Conservation (phyloP, 2,329 filamentous ascomycete genomes). For the Claviceps sp. region DNA sequence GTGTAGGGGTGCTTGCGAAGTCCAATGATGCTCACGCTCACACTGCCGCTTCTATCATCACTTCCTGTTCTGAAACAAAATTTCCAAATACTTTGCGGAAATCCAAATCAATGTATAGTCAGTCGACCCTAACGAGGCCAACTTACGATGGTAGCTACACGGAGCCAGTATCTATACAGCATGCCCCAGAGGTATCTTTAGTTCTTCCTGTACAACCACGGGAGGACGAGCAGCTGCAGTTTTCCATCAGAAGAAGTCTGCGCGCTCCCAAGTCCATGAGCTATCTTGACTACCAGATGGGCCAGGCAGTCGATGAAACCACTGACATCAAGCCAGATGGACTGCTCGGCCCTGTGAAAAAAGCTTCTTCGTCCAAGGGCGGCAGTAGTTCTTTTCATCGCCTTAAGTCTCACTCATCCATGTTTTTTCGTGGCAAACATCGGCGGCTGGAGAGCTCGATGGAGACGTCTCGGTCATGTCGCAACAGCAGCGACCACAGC, state of each 20-base stretch:
- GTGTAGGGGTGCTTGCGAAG: background rate
- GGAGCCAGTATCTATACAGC: constrained; percentile 4
- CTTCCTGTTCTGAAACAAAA: constrained; percentile 22
- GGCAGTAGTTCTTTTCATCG: constrained; percentile 15
- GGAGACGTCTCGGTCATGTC: constrained; percentile 35
- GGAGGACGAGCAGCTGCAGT: constrained; percentile 16
- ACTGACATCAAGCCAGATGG: constrained; percentile 8
- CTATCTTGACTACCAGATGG: constrained; percentile 22
- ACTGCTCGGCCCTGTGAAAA: constrained; percentile 22
- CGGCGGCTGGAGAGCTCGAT: constrained; percentile 19
- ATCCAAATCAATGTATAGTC: constrained; percentile 40
- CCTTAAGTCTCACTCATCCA: constrained; percentile 28
- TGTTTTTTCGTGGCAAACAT: constrained; percentile 27
- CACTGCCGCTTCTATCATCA: background rate
- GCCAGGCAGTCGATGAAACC: background rate
- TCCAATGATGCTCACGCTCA: background rate
- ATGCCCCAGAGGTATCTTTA: constrained; percentile 3
- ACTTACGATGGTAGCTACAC: constrained; percentile 1
- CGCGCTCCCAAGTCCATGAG: constrained; percentile 42
- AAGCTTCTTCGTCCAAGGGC: constrained; percentile 20
- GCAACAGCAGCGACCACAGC: constrained; percentile 29
- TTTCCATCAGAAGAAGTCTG: constrained; percentile 12
- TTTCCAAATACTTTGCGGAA: constrained; percentile 38
- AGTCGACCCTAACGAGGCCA: constrained; percentile 13
- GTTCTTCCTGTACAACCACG: constrained; percentile 8